Base-by-base conservation (phyloP, 306 rosid genomes). In the Gillenia trifoliata region DNA sequence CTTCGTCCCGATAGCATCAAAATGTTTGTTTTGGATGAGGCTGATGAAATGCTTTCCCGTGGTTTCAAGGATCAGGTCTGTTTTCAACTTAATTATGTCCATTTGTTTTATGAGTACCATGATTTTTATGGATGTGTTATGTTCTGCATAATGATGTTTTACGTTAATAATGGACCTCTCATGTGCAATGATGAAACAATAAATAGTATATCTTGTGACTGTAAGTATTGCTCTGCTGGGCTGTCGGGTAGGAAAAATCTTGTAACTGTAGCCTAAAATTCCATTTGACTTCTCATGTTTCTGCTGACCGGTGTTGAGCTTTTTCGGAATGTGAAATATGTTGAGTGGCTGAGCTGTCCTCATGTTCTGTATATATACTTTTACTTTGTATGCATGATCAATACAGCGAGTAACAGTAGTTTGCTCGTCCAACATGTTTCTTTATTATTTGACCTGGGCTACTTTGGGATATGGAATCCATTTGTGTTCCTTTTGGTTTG, bases 1-100 rank as follows among this genome's bases (percentile, higher is more conserved):
- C 96, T 90, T 52, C 87, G 87, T 26, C 86, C 93, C 1, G 91
- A 86, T 69, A 28, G 73, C 82, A 90, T 90, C 82, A 88, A 77
- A 78, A 90, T 90, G 91, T 88, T 90, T 83, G 96, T 90, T 20
- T 85, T 90, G 87, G 96, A 90, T 82, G 93, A 90, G 80, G 96
- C 96, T 74, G 96, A 90, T 79, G 93, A 88, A 78, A 90, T 90
- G 96, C 91, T 88, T 60, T 90, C 96, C 23, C 79, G 93, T 13
- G 96, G 93, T 75, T 90, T 90, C 73, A 90, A 88, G 74, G 93
- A 90, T 73, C 96, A 90, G 96, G 96, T 90, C 22, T 59, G 66
- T 62, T 77, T 23, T 33, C 29, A 57, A 11, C n/a, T 43, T 34
- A 13, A 31, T n/a, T 40, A 22, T 50, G 25, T n/a, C 16, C n/a